A percentile compares a stretch with the other conserved stretches of the same genome.
These are phyloP conservation scores for Lomentospora prolificans DNA, from an alignment of 2,329 filamentous ascomycete genomes.

Conservation along the genomic window DNA sequence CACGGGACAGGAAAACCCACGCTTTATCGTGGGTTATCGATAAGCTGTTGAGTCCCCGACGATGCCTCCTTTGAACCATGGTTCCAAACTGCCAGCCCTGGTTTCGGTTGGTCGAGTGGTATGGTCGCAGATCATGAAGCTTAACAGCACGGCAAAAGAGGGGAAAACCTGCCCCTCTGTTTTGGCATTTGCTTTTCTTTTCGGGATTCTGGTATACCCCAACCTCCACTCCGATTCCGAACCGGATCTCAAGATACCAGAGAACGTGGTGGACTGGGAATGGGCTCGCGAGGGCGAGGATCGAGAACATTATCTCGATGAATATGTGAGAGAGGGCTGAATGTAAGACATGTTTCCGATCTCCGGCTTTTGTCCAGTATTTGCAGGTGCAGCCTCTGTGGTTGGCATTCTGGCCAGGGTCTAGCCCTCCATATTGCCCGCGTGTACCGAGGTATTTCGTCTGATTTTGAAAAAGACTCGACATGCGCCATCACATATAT, in stretches of 20 bases:
- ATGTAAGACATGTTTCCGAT: neutral
- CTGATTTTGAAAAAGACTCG: no score
- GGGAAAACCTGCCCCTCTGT: neutral
- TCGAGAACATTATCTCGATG: neutral
- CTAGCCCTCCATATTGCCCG: no score
- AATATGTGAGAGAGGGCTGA: neutral
- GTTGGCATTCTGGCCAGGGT: no score
- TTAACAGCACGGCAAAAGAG: neutral
- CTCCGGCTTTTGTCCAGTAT: neutral
- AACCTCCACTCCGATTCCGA: neutral
- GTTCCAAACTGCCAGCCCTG: neutral
- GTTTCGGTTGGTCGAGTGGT: neutral
- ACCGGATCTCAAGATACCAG: neutral
- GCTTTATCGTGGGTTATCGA: neutral
- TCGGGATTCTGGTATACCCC: neutral
- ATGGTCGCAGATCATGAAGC: neutral
- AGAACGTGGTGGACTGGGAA: neutral
- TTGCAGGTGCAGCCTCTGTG: no score
- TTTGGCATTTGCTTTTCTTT: neutral
- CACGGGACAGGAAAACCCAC: no score
- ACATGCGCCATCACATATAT: no score
- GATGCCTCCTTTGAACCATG: neutral
- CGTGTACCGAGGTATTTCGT: no score
- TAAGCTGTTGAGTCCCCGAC: neutral
- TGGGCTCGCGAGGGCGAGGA: neutral